These are phyloP conservation scores for Besnoitia besnoiti DNA, from an alignment of 169 alveolate genomes.

Conservation along the genomic window DNA sequence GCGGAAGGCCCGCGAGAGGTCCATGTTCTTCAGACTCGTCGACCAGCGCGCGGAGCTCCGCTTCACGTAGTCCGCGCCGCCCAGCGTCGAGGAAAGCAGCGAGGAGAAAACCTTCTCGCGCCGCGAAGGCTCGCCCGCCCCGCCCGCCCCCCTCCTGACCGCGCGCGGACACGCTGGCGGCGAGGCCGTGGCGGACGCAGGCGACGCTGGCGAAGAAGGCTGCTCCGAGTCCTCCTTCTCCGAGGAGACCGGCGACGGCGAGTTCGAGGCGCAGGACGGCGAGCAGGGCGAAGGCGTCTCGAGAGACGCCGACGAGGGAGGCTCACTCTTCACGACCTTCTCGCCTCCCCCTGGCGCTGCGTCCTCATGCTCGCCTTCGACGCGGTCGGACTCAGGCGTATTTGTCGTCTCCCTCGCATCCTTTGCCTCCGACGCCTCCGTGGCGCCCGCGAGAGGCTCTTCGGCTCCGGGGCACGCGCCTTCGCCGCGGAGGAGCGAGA, in stretches of 20 bases:
- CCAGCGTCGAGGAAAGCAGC: conserved; percentile 5
- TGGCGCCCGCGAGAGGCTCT: too few species aligned
- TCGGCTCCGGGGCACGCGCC: not conserved
- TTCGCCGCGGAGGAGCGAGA: not conserved
- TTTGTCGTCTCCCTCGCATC: not conserved
- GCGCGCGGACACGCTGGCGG: not conserved
- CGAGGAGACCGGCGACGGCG: too few species aligned
- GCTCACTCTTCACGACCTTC: too few species aligned
- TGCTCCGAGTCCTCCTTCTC: too few species aligned
- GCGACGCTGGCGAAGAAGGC: not conserved
- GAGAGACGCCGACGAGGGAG: not conserved
- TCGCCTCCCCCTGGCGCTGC: not conserved
- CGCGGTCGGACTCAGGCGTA: too few species aligned
- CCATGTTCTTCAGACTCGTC: not conserved
- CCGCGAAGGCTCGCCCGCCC: not conserved
- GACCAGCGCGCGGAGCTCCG: not conserved
- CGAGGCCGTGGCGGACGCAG: not conserved
- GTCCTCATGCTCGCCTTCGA: not conserved
- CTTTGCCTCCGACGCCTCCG: not conserved
- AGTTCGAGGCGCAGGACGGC: not conserved
- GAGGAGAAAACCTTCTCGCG: conserved; percentile 22
- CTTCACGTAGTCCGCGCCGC: not conserved
- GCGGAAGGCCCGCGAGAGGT: not conserved
- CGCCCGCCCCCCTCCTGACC: not conserved
- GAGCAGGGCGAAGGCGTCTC: not conserved